Evolutionary conservation across 805 yeast species (phyloP).

Genomic region (Hanseniaspora pseudoguilliermondii): DNA sequence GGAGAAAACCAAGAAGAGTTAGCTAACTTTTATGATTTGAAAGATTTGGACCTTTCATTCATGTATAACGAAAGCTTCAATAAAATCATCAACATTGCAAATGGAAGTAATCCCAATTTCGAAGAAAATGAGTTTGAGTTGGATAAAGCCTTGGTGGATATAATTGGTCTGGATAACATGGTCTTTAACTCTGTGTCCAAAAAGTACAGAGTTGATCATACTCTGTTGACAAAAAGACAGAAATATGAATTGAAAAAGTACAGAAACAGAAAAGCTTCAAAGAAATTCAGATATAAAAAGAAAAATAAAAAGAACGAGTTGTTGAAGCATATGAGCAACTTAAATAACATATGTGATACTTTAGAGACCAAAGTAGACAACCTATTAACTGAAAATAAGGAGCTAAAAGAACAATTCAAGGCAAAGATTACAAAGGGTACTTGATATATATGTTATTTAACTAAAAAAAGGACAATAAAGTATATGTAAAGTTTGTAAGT

Average conservation of each 20-base stretch:
- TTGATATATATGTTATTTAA: not conserved
- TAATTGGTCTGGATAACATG: constrained; percentile 9
- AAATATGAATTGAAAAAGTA: constrained; percentile 11
- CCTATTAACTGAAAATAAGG: not conserved
- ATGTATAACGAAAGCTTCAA: constrained; percentile 9
- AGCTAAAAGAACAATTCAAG: not conserved
- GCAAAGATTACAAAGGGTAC: not conserved
- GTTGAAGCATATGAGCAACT: constrained; percentile 1
- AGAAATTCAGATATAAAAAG: constrained; percentile 10
- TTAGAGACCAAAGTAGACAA: constrained; percentile 1
- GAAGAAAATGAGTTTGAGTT: constrained; percentile 7
- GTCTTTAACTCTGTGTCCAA: not conserved
- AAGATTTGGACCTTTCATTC: constrained; percentile 4
- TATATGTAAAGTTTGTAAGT: too few species aligned
- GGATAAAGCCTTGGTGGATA: constrained; percentile 2
- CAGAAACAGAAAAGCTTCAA: constrained; percentile 12
- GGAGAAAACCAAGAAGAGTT: not conserved
- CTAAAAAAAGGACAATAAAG: too few species aligned
- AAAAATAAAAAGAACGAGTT: constrained; percentile 4
- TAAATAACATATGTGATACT: not conserved
- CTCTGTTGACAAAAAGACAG: not conserved
- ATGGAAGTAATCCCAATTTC: not conserved
- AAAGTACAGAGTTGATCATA: constrained; percentile 12
- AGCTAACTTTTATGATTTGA: constrained; percentile 1
- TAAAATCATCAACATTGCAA: constrained; percentile 1